Percentiles rank a stretch among this genome's conserved stretches.
phyloP scores from a whole-genome alignment of 2,329 filamentous ascomycete genomes.

The Colletotrichum horii region DNA sequence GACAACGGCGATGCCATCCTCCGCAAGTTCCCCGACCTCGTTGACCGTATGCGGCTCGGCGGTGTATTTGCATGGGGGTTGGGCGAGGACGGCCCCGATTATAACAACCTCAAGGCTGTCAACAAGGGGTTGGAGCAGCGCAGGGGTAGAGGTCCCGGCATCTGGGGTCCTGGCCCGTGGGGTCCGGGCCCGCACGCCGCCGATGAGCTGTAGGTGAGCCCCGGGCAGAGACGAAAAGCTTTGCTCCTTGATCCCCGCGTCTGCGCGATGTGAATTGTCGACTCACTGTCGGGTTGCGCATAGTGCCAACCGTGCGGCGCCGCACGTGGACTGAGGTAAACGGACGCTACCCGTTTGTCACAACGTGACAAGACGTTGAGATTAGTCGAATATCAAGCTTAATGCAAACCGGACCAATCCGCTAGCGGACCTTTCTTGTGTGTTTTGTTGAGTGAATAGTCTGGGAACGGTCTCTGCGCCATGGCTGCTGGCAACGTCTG shows the following conservation, averaged over 20 bases:
- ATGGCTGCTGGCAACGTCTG: background rate
- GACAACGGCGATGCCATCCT: conserved; percentile 67
- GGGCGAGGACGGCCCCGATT: conserved; percentile 66
- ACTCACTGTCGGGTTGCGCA: conserved; percentile 12
- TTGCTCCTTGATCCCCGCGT: background rate
- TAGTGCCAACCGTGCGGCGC: conserved; percentile 1
- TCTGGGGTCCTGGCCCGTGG: conserved; percentile 1
- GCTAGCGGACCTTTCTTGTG: background rate
- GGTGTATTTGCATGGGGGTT: conserved; percentile 80
- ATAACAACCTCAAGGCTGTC: conserved; percentile 42
- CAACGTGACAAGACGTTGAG: background rate
- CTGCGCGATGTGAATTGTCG: background rate
- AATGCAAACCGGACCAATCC: background rate
- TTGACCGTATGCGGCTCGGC: conserved; percentile 61
- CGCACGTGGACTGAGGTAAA: background rate
- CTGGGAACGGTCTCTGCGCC: background rate
- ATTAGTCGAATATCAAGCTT: background rate
- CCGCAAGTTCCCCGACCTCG: conserved; percentile 66
- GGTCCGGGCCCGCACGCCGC: background rate
- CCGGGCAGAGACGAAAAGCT: background rate
- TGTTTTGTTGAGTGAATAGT: background rate
- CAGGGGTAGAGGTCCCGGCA: background rate
- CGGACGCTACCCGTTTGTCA: background rate
- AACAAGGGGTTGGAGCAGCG: conserved; percentile 27
- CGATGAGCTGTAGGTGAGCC: conserved; percentile 20